Evolutionary conservation across 257 asterid genomes (phyloP).

Genomic region (Lithospermum erythrorhizon): DNA sequence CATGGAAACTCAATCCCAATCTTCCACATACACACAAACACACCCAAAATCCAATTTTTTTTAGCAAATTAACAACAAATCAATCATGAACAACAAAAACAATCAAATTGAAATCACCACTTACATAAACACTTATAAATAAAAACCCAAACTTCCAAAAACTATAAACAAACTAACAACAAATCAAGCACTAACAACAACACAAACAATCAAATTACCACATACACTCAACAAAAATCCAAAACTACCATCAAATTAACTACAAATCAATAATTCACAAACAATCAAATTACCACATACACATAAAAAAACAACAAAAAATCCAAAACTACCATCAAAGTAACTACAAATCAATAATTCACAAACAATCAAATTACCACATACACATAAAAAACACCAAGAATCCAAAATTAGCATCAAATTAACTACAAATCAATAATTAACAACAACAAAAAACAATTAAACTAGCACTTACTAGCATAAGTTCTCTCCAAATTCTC

Average conservation of each 20-base stretch:
- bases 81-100: not conserved
- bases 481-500: conserved; percentile 75
- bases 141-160: too few species aligned
- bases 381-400: too few species aligned
- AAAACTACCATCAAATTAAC: not conserved
- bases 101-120: too few species aligned
- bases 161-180: not conserved
- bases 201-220: not conserved
- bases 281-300: not conserved
- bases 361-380: too few species aligned
- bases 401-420: not conserved
- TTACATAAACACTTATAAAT: too few species aligned
- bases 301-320: not conserved
- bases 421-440: conserved; percentile 6
- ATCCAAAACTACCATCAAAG: too few species aligned
- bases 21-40: too few species aligned
- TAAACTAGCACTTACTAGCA: conserved; percentile 37
- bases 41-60: too few species aligned
- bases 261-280: not conserved
- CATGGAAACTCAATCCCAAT: too few species aligned
- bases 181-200: not conserved
- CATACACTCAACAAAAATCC: not conserved
- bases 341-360: too few species aligned
- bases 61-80: not conserved
- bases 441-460: not conserved